Conservation (phyloP, 2,329 filamentous ascomycete species). For the Clonostachys byssicola region DNA sequence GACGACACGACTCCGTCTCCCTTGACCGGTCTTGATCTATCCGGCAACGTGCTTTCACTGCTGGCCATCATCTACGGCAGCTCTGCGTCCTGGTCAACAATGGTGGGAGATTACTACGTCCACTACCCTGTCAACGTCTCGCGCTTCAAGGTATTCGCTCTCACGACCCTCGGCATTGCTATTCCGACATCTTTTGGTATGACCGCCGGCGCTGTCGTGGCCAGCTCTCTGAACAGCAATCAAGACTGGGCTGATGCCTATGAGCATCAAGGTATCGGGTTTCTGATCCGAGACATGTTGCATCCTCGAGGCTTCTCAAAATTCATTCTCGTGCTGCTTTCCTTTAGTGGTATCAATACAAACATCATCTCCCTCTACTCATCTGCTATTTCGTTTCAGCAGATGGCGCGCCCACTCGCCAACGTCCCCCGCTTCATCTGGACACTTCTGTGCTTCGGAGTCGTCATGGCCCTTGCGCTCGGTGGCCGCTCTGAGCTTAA, state of each 20-base stretch:
- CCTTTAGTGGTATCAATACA: constrained; percentile 64
- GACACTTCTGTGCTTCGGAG: constrained; percentile 56
- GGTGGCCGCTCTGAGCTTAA: constrained; percentile 66
- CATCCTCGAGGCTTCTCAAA: constrained; percentile 63
- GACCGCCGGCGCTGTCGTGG: too few species aligned
- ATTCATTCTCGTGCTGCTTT: constrained; percentile 66
- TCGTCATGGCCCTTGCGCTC: constrained; percentile 67
- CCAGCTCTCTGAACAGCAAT: not conserved
- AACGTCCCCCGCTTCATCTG: constrained; percentile 64
- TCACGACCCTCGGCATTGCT: too few species aligned
- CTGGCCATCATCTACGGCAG: not conserved
- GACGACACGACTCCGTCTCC: not conserved
- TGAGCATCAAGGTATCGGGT: constrained; percentile 48
- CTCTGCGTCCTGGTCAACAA: too few species aligned
- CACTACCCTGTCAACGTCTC: too few species aligned
- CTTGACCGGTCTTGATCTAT: not conserved
- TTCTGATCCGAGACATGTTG: constrained; percentile 61
- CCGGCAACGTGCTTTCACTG: not conserved
- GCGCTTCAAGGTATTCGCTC: too few species aligned
- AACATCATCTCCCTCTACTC: constrained; percentile 74
- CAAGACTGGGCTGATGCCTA: not conserved
- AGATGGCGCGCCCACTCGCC: constrained; percentile 23
- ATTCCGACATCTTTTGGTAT: too few species aligned
- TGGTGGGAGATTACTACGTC: too few species aligned
- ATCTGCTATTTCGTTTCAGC: constrained; percentile 61